Conservation (phyloP, 108 stramenopile species). For the Chaetoceros tenuissimus region DNA sequence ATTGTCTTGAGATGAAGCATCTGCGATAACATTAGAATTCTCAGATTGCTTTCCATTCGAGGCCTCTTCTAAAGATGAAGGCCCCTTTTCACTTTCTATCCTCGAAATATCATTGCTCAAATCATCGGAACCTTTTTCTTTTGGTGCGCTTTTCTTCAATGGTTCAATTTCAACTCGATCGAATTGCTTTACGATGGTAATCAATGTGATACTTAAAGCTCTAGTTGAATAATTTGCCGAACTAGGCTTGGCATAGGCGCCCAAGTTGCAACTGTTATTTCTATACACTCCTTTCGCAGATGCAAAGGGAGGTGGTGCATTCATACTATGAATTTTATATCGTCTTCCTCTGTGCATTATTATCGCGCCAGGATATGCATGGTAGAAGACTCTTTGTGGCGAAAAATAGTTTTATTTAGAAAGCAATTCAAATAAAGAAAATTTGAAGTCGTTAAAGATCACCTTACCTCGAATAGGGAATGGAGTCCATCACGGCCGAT, state of each 20-base stretch:
- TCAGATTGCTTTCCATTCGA: no score
- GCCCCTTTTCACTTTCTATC: no score
- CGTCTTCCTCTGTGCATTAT: slow-evolving; percentile 68
- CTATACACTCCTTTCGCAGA: slow-evolving; percentile 20
- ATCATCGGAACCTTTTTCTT: slow-evolving; percentile 2
- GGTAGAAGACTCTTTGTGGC: slow-evolving; percentile 69
- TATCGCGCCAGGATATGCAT: slow-evolving; percentile 81
- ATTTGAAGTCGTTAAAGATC: no score
- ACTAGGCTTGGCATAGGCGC: slow-evolving; percentile 64
- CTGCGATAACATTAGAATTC: slow-evolving; percentile 4
- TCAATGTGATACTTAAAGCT: slow-evolving; percentile 54
- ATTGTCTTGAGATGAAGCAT: slow-evolving; percentile 6
- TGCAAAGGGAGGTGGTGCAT: slow-evolving; percentile 53
- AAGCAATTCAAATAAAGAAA: no score
- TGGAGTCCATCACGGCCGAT: slow-evolving; percentile 59
- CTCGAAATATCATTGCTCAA: neutral
- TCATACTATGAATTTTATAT: slow-evolving; percentile 73
- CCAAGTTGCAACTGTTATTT: slow-evolving; percentile 34
- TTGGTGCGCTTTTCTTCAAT: slow-evolving; percentile 1
- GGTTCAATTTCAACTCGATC: slow-evolving; percentile 34
- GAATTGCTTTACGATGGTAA: slow-evolving; percentile 73
- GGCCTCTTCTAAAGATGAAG: no score
- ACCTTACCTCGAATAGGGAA: slow-evolving; percentile 53
- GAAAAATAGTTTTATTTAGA: no score
- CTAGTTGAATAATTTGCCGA: slow-evolving; percentile 53